A percentile compares a stretch with the other conserved stretches of the same genome.
Conservation (phyloP, 192 early-diverging fungal species). For the Lobosporangium transversale region DNA sequence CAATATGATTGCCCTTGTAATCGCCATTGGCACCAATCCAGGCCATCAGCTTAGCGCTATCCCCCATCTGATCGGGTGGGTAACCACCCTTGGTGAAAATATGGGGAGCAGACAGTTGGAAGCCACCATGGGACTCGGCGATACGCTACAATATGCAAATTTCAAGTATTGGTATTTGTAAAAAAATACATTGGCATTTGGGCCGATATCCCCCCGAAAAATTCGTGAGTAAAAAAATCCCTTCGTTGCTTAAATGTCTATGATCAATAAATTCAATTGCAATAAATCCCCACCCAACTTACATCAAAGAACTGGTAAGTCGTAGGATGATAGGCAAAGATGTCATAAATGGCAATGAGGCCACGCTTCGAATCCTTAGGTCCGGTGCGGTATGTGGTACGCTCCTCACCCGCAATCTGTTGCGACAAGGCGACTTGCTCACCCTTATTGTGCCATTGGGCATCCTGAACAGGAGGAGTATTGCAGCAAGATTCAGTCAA, state of each 20-base stretch:
- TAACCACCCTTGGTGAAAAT: slow-evolving; percentile 63
- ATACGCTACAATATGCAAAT: slow-evolving; percentile 11
- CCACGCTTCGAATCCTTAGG: slow-evolving; percentile 65
- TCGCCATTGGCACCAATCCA: slow-evolving; percentile 52
- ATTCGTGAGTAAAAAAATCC: too few relatives aligned
- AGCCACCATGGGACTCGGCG: slow-evolving; percentile 60
- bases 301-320: slow-evolving; percentile 75
- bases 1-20: slow-evolving; percentile 32
- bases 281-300: slow-evolving; percentile 21
- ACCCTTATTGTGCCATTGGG: slow-evolving; percentile 43
- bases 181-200: too few relatives aligned
- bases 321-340: slow-evolving; percentile 70
- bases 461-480: slow-evolving; percentile 31
- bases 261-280: neutral
- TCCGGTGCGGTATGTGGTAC: slow-evolving; percentile 34
- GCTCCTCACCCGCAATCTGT: slow-evolving; percentile 32
- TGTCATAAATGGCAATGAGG: slow-evolving; percentile 75
- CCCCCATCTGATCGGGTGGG: slow-evolving; percentile 33
- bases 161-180: too few relatives aligned
- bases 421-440: slow-evolving; percentile 6
- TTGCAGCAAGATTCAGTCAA: slow-evolving; percentile 39
- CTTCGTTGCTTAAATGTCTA: too few relatives aligned
- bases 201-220: too few relatives aligned
- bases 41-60: slow-evolving; percentile 31
- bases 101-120: slow-evolving; percentile 74